These are phyloP conservation scores for Prunus campanulata DNA, from an alignment of 306 rosid genomes.

Conservation along the genomic window DNA sequence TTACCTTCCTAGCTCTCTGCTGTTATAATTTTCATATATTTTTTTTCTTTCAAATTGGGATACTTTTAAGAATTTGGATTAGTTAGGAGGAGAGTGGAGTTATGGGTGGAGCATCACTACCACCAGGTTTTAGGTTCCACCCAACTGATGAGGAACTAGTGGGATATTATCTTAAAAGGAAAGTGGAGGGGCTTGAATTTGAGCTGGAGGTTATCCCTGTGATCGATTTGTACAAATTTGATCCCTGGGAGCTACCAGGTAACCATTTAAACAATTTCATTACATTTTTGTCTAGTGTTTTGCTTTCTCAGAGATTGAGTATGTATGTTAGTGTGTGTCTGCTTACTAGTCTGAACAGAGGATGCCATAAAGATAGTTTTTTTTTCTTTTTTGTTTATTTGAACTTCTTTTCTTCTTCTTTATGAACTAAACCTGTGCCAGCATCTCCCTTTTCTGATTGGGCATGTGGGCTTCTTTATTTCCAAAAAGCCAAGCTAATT, in stretches of 20 bases:
- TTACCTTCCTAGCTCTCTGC: not conserved
- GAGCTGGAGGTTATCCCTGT: slow-evolving; percentile 92
- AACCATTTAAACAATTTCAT: slow-evolving; percentile 18
- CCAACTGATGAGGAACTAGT: slow-evolving; percentile 88
- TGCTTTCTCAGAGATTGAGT: not conserved
- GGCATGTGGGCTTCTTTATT: slow-evolving; percentile 22
- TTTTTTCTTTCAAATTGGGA: not conserved
- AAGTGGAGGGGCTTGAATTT: slow-evolving; percentile 70
- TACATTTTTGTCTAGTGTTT: not conserved
- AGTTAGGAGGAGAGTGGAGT: slow-evolving; percentile 5
- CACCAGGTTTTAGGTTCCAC: slow-evolving; percentile 87
- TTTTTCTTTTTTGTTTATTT: slow-evolving; percentile 11
- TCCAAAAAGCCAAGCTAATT: slow-evolving; percentile 29
- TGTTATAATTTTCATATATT: not conserved
- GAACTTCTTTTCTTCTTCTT: slow-evolving; percentile 15
- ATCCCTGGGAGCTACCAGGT: slow-evolving; percentile 98
- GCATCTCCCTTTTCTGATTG: slow-evolving; percentile 15
- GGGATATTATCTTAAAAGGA: slow-evolving; percentile 78
- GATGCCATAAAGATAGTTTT: not conserved
- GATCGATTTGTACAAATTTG: slow-evolving; percentile 82
- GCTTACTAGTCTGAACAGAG: slow-evolving; percentile 14
- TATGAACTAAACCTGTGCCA: slow-evolving; percentile 6
- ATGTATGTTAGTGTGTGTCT: not conserved
- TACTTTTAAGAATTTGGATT: slow-evolving; percentile 8
- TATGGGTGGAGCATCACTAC: slow-evolving; percentile 60